phyloP scores from a whole-genome alignment of 768 basidiomycete species.

The Rubroboletus satanas region DNA sequence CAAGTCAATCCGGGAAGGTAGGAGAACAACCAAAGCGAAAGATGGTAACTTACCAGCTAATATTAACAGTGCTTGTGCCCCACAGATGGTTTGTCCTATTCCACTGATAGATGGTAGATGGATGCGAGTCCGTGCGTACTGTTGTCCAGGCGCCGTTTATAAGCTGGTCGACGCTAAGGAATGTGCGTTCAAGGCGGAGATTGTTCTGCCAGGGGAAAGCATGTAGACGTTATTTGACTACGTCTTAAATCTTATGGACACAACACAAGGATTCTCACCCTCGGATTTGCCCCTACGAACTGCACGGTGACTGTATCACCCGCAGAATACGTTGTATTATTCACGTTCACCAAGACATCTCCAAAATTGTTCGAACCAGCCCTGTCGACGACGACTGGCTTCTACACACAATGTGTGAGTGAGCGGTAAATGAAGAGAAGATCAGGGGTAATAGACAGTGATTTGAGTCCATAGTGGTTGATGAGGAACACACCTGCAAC shows the following conservation, averaged over 20 bases:
- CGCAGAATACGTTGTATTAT: constrained; percentile 43
- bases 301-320: constrained; percentile 57
- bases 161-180: constrained; percentile 60
- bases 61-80: constrained; percentile 60
- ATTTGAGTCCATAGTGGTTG: too few relatives aligned
- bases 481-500: constrained; percentile 43
- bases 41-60: constrained; percentile 51
- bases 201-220: constrained; percentile 54
- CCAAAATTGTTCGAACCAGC: constrained; percentile 59
- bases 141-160: constrained; percentile 48
- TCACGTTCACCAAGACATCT: constrained; percentile 54
- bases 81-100: constrained; percentile 50
- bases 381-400: constrained; percentile 58
- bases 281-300: constrained; percentile 76
- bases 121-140: constrained; percentile 73
- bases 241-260: background rate
- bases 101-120: constrained; percentile 71
- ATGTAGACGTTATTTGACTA: background rate
- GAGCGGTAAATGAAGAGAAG: background rate
- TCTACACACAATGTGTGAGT: constrained; percentile 33
- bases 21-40: background rate
- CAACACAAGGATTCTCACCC: constrained; percentile 41
- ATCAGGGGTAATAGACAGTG: background rate
- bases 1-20: constrained; percentile 6
- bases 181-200: constrained; percentile 67